These are phyloP conservation scores for Phyllosticta citribraziliensis DNA, from an alignment of 2,329 filamentous ascomycete species.

Conservation along the genomic window DNA sequence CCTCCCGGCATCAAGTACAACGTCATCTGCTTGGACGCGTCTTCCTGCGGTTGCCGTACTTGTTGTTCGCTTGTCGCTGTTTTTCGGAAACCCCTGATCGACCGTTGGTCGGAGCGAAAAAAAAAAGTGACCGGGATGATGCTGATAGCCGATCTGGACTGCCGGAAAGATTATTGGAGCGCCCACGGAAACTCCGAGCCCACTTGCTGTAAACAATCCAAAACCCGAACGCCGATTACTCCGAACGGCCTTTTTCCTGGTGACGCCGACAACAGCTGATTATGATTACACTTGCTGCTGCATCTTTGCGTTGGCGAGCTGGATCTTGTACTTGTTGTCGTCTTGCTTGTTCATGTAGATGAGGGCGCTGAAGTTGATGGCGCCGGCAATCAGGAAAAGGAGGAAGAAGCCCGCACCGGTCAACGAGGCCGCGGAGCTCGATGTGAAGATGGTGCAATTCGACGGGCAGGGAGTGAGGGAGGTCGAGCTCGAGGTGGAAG, in stretches of 20 bases:
- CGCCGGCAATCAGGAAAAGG: not conserved
- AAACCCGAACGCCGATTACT: not conserved
- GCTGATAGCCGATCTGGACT: not conserved
- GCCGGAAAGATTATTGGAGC: not conserved
- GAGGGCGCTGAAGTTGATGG: not conserved
- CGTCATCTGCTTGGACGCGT: not conserved
- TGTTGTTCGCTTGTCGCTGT: not conserved
- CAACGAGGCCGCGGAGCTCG: not conserved
- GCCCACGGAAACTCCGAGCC: not conserved
- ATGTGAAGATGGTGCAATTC: conserved; percentile 6
- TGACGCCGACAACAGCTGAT: not conserved
- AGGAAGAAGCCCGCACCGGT: not conserved
- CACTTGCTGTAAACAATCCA: not conserved
- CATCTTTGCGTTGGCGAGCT: not conserved
- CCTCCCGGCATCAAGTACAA: not conserved
- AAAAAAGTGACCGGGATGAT: not conserved
- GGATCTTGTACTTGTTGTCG: not conserved
- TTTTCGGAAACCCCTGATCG: not conserved
- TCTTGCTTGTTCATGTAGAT: conserved; percentile 1
- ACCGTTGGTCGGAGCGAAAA: not conserved
- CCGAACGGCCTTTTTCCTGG: not conserved
- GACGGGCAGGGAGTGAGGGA: conserved; percentile 3
- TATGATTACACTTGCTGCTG: not conserved
- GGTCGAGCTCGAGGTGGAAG: not conserved
- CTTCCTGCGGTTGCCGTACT: not conserved